phyloP scores from a whole-genome alignment of 495 filamentous ascomycete species.

The Apiosordaria backusii region DNA sequence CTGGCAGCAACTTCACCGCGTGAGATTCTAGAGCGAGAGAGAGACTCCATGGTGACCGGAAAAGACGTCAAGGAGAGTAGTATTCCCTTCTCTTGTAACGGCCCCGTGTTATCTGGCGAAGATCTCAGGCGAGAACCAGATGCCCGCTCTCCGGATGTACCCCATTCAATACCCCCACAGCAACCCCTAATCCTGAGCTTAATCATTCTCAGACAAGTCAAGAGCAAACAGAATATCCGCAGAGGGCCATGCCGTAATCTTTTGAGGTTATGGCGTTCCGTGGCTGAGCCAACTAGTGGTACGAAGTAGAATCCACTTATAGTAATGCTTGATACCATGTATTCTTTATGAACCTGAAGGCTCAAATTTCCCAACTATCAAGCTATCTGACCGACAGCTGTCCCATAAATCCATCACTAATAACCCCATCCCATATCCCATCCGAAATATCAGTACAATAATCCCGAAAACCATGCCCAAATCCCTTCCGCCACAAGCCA shows the following conservation, averaged over 20 bases:
- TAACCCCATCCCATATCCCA: not conserved
- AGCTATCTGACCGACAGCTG: not conserved
- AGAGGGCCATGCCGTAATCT: not conserved
- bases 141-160: too few relatives aligned
- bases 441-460: not conserved
- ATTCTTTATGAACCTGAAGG: not conserved
- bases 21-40: too few relatives aligned
- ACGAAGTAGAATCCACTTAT: too few relatives aligned
- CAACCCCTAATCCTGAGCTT: too few relatives aligned
- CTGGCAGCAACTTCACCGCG: too few relatives aligned
- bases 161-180: too few relatives aligned
- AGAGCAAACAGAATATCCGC: not conserved
- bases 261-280: not conserved
- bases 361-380: not conserved
- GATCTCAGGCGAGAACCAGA: too few relatives aligned
- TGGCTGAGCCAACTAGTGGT: not conserved
- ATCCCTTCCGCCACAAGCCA: not conserved
- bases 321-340: not conserved
- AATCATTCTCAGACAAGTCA: too few relatives aligned
- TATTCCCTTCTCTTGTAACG: too few relatives aligned
- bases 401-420: not conserved
- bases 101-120: too few relatives aligned
- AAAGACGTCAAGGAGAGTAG: too few relatives aligned
- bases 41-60: too few relatives aligned
- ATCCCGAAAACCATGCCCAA: not conserved